These are phyloP conservation scores for Astrothelium subdiscretum DNA, from an alignment of 495 filamentous ascomycete genomes.

Conservation along the genomic window DNA sequence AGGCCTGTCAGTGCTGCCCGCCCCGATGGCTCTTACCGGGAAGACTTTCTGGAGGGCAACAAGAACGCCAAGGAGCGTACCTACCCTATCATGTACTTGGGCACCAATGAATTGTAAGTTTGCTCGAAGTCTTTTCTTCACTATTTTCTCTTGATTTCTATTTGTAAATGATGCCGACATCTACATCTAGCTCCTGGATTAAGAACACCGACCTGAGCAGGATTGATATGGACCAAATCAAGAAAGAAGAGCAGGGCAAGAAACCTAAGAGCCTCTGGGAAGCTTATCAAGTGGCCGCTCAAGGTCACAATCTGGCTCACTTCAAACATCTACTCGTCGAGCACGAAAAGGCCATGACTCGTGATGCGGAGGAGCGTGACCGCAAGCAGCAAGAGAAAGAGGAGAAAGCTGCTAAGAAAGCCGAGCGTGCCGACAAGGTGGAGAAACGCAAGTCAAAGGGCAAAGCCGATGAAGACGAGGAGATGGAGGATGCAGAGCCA, in stretches of 20 bases:
- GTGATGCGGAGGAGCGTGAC: constrained; percentile 50
- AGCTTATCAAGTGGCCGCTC: constrained; percentile 61
- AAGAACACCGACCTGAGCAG: constrained; percentile 65
- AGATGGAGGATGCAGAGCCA: constrained; percentile 64
- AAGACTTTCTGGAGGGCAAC: constrained; percentile 70
- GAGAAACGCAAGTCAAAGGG: constrained; percentile 50
- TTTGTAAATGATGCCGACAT: constrained; percentile 2
- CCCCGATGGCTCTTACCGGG: constrained; percentile 68
- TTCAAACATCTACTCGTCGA: constrained; percentile 63
- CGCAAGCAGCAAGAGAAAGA: constrained; percentile 48
- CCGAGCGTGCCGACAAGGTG: constrained; percentile 37
- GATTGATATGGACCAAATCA: constrained; percentile 57
- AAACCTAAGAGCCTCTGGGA: constrained; percentile 63
- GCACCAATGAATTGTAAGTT: constrained; percentile 91
- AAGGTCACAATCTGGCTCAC: constrained; percentile 56
- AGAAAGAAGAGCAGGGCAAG: constrained; percentile 41
- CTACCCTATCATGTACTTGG: constrained; percentile 86
- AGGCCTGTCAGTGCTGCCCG: constrained; percentile 74
- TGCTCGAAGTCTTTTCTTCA: background rate
- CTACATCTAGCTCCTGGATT: constrained; percentile 60
- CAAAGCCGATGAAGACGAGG: constrained; percentile 52
- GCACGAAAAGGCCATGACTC: constrained; percentile 46
- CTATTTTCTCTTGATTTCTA: background rate
- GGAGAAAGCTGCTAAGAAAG: constrained; percentile 46
- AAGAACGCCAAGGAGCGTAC: constrained; percentile 73